Conservation (phyloP, 768 basidiomycete genomes). For the Leccinellum albellum region DNA sequence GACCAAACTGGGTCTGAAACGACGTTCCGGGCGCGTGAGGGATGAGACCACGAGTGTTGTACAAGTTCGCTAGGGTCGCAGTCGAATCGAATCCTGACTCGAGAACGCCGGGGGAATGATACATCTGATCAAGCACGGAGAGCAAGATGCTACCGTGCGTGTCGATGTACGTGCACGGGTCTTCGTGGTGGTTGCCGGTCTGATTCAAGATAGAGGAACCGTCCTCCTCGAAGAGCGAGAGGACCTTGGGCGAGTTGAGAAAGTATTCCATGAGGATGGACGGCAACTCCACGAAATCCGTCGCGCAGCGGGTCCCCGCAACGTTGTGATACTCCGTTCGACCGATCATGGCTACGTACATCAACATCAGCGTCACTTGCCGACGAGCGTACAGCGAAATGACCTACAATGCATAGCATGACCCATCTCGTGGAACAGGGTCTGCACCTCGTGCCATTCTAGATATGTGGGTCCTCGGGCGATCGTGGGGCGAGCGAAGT, state of each 20-base stretch:
- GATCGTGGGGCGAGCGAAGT: constrained; percentile 65
- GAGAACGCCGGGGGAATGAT: constrained; percentile 70
- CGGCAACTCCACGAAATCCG: constrained; percentile 96
- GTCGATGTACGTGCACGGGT: constrained; percentile 81
- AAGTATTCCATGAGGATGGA: constrained; percentile 99
- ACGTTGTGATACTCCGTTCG: constrained; percentile 97
- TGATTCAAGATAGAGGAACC: constrained; percentile 43
- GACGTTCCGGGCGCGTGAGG: constrained; percentile 82
- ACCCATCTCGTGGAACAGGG: constrained; percentile 98
- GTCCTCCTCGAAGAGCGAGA: constrained; percentile 71
- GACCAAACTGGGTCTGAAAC: constrained; percentile 95
- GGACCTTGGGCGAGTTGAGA: constrained; percentile 76
- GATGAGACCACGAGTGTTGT: constrained; percentile 70
- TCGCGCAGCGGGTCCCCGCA: constrained; percentile 94
- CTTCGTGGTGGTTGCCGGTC: constrained; percentile 63
- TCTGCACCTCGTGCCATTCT: constrained; percentile 91
- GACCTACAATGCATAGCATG: constrained; percentile 98
- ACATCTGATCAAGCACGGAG: constrained; percentile 82
- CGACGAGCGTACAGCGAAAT: not conserved
- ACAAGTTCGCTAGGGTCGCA: constrained; percentile 52
- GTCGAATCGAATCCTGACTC: constrained; percentile 72
- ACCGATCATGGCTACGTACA: constrained; percentile 85
- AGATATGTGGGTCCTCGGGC: constrained; percentile 67
- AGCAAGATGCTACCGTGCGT: constrained; percentile 89
- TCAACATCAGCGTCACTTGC: constrained; percentile 3